Base-by-base conservation (phyloP, 2,329 filamentous ascomycete genomes). In the Ramularia collo-cygni region DNA sequence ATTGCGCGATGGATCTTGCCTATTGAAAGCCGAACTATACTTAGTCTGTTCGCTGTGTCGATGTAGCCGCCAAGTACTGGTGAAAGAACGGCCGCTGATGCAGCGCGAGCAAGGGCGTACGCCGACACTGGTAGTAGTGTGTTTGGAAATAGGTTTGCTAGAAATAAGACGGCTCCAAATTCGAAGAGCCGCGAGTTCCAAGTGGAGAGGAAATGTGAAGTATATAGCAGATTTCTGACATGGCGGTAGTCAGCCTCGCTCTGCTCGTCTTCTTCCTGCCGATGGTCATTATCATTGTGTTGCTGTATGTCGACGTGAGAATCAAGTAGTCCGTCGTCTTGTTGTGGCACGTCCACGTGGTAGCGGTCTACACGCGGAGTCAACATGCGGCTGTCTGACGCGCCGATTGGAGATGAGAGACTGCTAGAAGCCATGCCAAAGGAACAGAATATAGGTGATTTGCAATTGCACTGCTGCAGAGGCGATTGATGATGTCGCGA, bases 121-220 rank as follows among this genome's bases (percentile, higher is more conserved):
- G 81, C 63, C 0, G 81, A 85, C 40, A 80, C 70, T 26, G 77
- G 81, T 15, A 83, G 67, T 15, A 87, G 64, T 0, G 80, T 84
- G 1, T 67, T 52, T 0, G 68, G 68, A 35, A 64, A 71, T 21
- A 70, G 64, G 3, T 56, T 48, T 2, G 67, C 66, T 1, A 72
- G 58, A 50, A 71, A 72, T 9, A 72, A 59, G 9, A 71, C 64
- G n/a, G 68, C 64, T 24, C 65, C 68, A 43, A 72, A 71, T 47
- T 72, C 69, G 51, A 72, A 72, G 1, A 62, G 56, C 14, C 69
- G 61, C 1, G 66, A 64, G 44, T 71, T 72, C 69, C 69, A 72
- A 4, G 68, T 64, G 0, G 68, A 70, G 2, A 72, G 61, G 24
- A 64, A 62, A 39, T 72, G 69, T 1, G 69, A 72, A 12, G 60